phyloP scores from a whole-genome alignment of 345 rosid genomes.

The Abelmoschus esculentus region DNA sequence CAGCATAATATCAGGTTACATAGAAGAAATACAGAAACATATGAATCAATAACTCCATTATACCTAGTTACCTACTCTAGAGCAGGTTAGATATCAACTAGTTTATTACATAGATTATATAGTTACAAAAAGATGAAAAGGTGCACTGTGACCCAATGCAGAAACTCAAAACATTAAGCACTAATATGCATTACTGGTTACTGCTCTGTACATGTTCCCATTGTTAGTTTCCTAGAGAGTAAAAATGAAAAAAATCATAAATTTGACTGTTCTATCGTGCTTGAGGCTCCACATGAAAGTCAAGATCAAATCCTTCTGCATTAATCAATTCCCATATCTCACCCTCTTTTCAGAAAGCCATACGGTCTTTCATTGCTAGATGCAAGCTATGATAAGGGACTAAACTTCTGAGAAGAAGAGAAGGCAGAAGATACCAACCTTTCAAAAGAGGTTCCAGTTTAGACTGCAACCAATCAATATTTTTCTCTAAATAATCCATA shows the following conservation, averaged over 20 bases:
- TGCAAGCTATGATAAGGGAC: background rate
- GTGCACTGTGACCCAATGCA: too few species aligned
- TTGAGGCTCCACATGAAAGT: background rate
- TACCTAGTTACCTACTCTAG: too few species aligned
- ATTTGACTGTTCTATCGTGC: background rate
- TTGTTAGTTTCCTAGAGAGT: background rate
- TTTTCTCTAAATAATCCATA: constrained; percentile 84
- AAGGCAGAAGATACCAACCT: constrained; percentile 31
- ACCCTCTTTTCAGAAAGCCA: background rate
- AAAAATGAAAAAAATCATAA: too few species aligned
- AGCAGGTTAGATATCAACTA: too few species aligned
- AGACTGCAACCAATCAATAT: constrained; percentile 81
- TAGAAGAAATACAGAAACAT: too few species aligned
- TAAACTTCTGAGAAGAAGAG: background rate
- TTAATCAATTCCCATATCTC: background rate
- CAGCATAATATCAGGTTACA: background rate
- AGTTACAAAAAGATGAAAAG: too few species aligned
- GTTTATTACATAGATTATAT: too few species aligned
- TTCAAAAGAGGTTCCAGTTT: constrained; percentile 76
- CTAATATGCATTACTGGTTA: background rate
- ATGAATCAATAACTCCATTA: too few species aligned
- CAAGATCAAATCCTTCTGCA: background rate
- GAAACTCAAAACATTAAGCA: too few species aligned
- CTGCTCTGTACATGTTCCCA: background rate
- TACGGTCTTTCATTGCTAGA: background rate